phyloP scores from a whole-genome alignment of 768 basidiomycete genomes.

The Mrakia blollopis region DNA sequence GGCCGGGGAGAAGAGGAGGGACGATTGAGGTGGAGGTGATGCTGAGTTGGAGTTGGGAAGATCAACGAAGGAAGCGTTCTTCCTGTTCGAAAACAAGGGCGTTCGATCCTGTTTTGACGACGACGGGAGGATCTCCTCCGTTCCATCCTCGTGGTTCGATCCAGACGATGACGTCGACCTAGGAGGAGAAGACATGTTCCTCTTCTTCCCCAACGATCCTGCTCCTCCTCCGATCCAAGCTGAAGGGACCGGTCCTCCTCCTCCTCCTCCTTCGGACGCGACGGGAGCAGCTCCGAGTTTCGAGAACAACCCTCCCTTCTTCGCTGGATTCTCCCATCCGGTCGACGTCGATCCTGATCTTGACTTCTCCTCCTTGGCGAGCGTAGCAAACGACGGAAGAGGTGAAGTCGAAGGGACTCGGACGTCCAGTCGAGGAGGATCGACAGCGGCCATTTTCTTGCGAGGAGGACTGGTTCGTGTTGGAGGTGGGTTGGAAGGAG shows the following conservation, averaged over 20 bases:
- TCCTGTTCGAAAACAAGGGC: not conserved
- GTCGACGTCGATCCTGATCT: not conserved
- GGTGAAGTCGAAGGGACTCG: not conserved
- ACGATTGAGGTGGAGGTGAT: not conserved
- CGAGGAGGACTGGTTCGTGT: not conserved
- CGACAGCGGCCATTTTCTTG: not conserved
- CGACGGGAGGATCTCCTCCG: not conserved
- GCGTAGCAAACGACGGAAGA: not conserved
- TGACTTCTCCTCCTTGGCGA: not conserved
- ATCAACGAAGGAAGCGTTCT: not conserved
- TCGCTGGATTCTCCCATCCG: not conserved
- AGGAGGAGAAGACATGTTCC: slow-evolving; percentile 3
- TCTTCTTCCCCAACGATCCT: slow-evolving; percentile 5
- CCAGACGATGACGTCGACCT: no score
- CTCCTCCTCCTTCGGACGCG: not conserved
- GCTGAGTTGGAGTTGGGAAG: not conserved
- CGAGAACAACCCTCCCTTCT: not conserved
- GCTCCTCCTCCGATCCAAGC: not conserved
- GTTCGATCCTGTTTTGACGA: not conserved
- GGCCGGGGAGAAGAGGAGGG: not conserved
- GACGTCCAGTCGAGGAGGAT: not conserved
- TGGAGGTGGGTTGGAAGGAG: no score
- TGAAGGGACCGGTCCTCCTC: not conserved
- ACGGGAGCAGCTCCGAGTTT: not conserved
- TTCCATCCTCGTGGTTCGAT: not conserved